Percentiles rank a stretch among this genome's conserved stretches.
These are phyloP conservation scores for Nevesoporus exiguus DNA, from an alignment of 768 basidiomycete genomes.

Conservation along the genomic window DNA sequence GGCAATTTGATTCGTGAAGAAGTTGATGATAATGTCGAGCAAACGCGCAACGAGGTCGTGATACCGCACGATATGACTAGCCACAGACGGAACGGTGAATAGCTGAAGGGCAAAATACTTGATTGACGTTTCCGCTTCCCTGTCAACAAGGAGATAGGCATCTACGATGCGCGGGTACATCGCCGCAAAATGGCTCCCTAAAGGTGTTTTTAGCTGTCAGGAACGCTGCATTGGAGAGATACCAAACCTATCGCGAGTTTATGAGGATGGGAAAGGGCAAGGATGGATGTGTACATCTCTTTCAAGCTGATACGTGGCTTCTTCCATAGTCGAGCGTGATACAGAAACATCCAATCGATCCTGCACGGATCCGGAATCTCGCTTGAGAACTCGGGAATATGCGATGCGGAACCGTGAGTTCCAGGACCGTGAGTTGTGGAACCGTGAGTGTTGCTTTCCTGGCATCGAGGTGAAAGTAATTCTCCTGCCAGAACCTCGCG, in stretches of 20 bases:
- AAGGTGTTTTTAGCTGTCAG: slow-evolving; percentile 1
- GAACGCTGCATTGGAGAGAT: background rate
- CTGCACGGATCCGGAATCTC: slow-evolving; percentile 53
- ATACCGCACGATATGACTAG: slow-evolving; percentile 70
- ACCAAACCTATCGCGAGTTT: slow-evolving; percentile 71
- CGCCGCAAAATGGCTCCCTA: slow-evolving; percentile 80
- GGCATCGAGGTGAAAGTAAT: slow-evolving; percentile 57
- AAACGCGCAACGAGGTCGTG: slow-evolving; percentile 74
- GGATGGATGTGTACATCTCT: slow-evolving; percentile 74
- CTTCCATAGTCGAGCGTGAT: slow-evolving; percentile 85
- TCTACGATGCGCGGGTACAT: slow-evolving; percentile 88
- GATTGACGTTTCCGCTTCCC: slow-evolving; percentile 93
- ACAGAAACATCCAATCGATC: slow-evolving; percentile 73
- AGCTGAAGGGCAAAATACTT: slow-evolving; percentile 91
- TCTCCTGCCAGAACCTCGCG: slow-evolving; percentile 72
- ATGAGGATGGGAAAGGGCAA: slow-evolving; percentile 68
- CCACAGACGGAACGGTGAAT: slow-evolving; percentile 87
- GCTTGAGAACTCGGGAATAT: slow-evolving; percentile 36
- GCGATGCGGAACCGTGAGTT: slow-evolving; percentile 38
- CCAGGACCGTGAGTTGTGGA: too few relatives aligned
- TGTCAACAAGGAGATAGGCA: slow-evolving; percentile 86
- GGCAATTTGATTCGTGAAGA: slow-evolving; percentile 88
- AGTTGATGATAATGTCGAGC: slow-evolving; percentile 80
- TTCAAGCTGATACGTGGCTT: slow-evolving; percentile 75
- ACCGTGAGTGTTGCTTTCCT: slow-evolving; percentile 46